Evolutionary conservation across 208 protist genomes (phyloP).

Genomic region (Acanthamoeba rhysodes): DNA sequence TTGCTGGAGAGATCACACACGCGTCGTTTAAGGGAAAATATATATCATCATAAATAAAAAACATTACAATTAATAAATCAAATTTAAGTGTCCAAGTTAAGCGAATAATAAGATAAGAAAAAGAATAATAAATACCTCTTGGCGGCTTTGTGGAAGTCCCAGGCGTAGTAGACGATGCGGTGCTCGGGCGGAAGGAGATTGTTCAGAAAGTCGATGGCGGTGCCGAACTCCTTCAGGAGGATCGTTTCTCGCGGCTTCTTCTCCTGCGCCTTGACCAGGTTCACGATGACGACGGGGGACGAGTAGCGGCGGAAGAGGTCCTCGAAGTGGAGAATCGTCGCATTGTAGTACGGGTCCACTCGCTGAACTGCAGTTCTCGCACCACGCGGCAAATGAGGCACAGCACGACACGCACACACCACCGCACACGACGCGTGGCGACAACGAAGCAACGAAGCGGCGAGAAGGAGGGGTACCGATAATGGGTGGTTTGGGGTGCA

Average conservation of each 20-base stretch:
- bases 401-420: too few relatives aligned
- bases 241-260: conserved; percentile 93
- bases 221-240: conserved; percentile 91
- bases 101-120: too few relatives aligned
- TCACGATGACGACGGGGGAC: conserved; percentile 94
- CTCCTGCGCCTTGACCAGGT: conserved; percentile 94
- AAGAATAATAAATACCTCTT: conserved; percentile 1
- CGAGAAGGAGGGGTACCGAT: conserved; percentile 20
- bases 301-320: conserved; percentile 94
- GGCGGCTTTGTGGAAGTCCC: conserved; percentile 91
- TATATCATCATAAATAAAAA: background rate
- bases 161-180: conserved; percentile 91
- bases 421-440: background rate
- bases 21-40: background rate
- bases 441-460: too few relatives aligned
- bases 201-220: conserved; percentile 90
- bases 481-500: conserved; percentile 94
- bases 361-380: conserved; percentile 80
- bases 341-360: conserved; percentile 87
- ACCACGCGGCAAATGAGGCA: background rate
- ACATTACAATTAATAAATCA: background rate
- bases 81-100: too few relatives aligned
- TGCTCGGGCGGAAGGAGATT: conserved; percentile 83
- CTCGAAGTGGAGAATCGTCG: conserved; percentile 94
- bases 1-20: conserved; percentile 11